Evolutionary conservation across 208 protist genomes (phyloP).

Genomic region (Herpetomonas samuelpessoai): DNA sequence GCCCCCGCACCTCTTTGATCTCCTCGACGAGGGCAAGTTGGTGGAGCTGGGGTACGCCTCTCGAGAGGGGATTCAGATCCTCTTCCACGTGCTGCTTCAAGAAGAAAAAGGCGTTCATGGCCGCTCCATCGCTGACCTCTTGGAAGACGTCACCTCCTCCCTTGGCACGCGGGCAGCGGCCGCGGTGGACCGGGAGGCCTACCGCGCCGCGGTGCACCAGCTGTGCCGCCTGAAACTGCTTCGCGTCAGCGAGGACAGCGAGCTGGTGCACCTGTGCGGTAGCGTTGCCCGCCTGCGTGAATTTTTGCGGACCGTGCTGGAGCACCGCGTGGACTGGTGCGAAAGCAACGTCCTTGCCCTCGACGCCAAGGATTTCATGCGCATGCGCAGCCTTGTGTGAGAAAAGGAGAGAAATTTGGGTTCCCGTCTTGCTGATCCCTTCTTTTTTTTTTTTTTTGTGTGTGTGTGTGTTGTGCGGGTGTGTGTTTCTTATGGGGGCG

Average conservation of each 20-base stretch:
- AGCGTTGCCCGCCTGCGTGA: slow-evolving; percentile 47
- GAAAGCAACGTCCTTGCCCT: slow-evolving; percentile 41
- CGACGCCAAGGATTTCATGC: slow-evolving; percentile 54
- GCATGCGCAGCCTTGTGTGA: slow-evolving; percentile 59
- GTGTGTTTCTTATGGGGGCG: too few species aligned
- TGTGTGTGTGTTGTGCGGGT: too few species aligned
- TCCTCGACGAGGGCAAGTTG: slow-evolving; percentile 45
- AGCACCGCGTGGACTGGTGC: slow-evolving; percentile 36
- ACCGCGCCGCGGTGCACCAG: slow-evolving; percentile 38
- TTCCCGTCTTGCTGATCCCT: neutral
- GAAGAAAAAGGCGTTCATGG: slow-evolving; percentile 34
- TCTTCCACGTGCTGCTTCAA: slow-evolving; percentile 61
- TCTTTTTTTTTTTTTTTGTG: neutral
- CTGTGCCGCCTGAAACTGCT: slow-evolving; percentile 59
- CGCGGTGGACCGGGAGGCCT: slow-evolving; percentile 55
- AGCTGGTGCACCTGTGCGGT: slow-evolving; percentile 40
- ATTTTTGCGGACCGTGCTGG: slow-evolving; percentile 39
- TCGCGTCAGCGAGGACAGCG: slow-evolving; percentile 18
- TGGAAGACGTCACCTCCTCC: slow-evolving; percentile 72
- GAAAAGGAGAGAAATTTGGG: slow-evolving; percentile 8
- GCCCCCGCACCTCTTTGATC: slow-evolving; percentile 40
- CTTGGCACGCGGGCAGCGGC: slow-evolving; percentile 65
- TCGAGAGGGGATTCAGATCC: slow-evolving; percentile 47
- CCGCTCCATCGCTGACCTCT: slow-evolving; percentile 57
- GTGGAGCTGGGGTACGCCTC: slow-evolving; percentile 57